phyloP scores from a whole-genome alignment of 2,329 filamentous ascomycete species.

The Xylaria sp. region DNA sequence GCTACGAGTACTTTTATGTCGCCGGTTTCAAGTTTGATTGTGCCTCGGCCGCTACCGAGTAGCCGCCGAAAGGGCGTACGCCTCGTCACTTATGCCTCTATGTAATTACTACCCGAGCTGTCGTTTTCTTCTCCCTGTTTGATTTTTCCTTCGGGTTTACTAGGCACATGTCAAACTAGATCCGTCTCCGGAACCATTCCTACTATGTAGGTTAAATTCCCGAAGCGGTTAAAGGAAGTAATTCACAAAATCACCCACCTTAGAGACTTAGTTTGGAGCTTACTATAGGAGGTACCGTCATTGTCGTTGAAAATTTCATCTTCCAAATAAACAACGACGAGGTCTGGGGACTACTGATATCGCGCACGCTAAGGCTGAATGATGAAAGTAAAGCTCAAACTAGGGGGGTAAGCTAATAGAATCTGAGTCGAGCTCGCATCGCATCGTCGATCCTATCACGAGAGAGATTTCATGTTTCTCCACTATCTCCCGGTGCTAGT shows the following conservation, averaged over 20 bases:
- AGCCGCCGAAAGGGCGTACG: slow-evolving; percentile 14
- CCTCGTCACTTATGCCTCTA: slow-evolving; percentile 7
- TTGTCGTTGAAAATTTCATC: neutral
- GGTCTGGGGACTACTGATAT: neutral
- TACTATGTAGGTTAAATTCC: neutral
- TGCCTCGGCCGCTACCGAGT: slow-evolving; percentile 26
- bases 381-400: neutral
- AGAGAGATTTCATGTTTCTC: slow-evolving; percentile 16
- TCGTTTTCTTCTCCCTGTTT: neutral
- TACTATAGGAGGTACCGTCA: neutral
- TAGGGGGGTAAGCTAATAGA: slow-evolving; percentile 14
- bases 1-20: neutral
- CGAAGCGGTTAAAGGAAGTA: neutral
- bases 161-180: slow-evolving; percentile 1
- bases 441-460: slow-evolving; percentile 24
- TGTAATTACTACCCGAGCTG: neutral
- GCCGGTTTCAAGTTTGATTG: neutral
- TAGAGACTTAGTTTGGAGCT: neutral
- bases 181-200: neutral
- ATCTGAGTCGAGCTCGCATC: slow-evolving; percentile 24
- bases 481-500: slow-evolving; percentile 20
- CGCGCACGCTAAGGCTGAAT: neutral
- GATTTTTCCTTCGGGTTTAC: neutral
- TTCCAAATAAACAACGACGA: neutral
- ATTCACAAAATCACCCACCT: neutral